Base-by-base conservation (phyloP, 345 rosid genomes). In the Salix purpurea region DNA sequence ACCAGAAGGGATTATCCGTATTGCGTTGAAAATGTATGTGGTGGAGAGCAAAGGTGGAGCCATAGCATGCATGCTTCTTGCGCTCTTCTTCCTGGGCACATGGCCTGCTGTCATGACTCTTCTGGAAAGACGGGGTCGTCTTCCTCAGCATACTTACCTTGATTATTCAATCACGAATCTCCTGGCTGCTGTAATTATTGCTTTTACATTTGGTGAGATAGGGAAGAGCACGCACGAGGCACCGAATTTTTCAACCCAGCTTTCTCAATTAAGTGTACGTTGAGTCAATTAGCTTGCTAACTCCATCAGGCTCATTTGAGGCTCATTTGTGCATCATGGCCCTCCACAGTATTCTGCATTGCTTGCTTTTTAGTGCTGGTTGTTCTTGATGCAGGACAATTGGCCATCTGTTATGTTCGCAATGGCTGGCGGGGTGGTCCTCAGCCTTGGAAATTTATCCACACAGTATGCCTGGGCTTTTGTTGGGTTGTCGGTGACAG, bases 21-120 rank as follows among this genome's bases (percentile, higher is more conserved):
- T 70, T 56, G 77, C 37, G 23, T 75, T 84, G 84, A 83, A 81
- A 61, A 91, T 94, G 91, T 92, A 84, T 86, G 18, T 89, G 58
- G 89, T 94, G 77, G 93, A 89, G 84, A 92, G 93, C 90, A 91
- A 91, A 87, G 94, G 83, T 72, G 98, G 93, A 56, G 98, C 94
- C 66, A 89, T 94, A 58, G 77, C 72, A 74, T 92, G 98, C 70
- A 87, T 92, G 90, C 72, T 88, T 66, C 81, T 92, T 7, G 85
- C 94, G 66, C 82, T 94, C 46, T 71, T 89, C 69, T 91, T 89
- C 82, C 77, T 94, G 75, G 97, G 98, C 28, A 92, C 97, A 75
- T 94, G 94, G 94, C 98, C 96, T 74, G 98, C 93, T 75, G 16
- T 92, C 48, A 48, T 94, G 79, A 88, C 93, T 73, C 91, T 91